A percentile compares a stretch with the other conserved stretches of the same genome.
Conservation (phyloP, 2,329 filamentous ascomycete species). For the Ampelomyces quisqualis region DNA sequence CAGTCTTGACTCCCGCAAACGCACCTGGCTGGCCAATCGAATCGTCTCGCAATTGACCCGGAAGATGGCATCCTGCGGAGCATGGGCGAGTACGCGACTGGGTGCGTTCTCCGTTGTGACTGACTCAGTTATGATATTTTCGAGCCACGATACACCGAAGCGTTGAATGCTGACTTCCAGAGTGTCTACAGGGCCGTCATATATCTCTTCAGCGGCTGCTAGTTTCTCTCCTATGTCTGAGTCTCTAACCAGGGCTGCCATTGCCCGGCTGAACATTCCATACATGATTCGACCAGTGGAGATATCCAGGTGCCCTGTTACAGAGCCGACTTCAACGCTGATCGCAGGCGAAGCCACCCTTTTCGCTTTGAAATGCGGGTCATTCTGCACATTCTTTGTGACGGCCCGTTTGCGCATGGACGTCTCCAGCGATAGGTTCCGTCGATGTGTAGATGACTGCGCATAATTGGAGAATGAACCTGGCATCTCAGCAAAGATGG, state of each 20-base stretch:
- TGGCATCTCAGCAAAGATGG: conserved; percentile 47
- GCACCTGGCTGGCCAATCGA: conserved; percentile 25
- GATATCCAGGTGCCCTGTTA: conserved; percentile 39
- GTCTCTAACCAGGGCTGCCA: conserved; percentile 22
- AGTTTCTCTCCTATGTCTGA: conserved; percentile 1
- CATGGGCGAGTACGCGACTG: conserved; percentile 20
- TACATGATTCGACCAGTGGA: conserved; percentile 40
- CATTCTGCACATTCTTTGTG: conserved; percentile 6
- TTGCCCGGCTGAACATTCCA: conserved; percentile 29
- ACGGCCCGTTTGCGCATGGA: conserved; percentile 20
- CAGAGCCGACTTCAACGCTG: conserved; percentile 37
- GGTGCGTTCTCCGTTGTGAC: conserved; percentile 8
- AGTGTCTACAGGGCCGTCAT: conserved; percentile 4
- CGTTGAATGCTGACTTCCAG: conserved; percentile 30
- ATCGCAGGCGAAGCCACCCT: conserved; percentile 20
- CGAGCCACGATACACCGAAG: conserved; percentile 36
- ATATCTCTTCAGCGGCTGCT: conserved; percentile 1
- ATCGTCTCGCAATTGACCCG: conserved; percentile 26
- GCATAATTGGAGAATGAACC: conserved; percentile 53
- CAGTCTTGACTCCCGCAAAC: conserved; percentile 13
- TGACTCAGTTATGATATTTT: conserved; percentile 31
- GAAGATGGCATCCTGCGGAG: conserved; percentile 34
- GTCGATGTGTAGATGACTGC: conserved; percentile 41
- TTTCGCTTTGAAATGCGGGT: conserved; percentile 6
- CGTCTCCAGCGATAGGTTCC: conserved; percentile 25